Evolutionary conservation across 148 eudicot species (phyloP).

Genomic region (Vaccinium macrocarpon): DNA sequence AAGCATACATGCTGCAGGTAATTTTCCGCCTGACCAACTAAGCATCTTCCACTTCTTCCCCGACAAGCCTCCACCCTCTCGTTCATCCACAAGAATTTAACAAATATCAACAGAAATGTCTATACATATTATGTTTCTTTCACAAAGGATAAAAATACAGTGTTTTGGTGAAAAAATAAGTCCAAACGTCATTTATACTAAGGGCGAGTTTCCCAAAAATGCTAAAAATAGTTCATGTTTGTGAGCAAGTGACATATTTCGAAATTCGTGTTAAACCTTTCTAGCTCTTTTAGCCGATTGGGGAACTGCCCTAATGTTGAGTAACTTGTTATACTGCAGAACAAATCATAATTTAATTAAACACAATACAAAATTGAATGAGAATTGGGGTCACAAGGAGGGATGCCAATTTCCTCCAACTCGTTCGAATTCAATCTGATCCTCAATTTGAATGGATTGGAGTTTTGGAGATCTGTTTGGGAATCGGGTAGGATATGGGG

Average conservation of each 20-base stretch:
- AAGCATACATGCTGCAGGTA: neutral
- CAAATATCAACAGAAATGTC: neutral
- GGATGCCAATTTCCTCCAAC: too few relatives aligned
- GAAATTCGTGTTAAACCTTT: too few relatives aligned
- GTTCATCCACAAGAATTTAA: neutral
- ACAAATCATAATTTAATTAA: neutral
- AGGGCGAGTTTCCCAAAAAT: too few relatives aligned
- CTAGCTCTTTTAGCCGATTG: too few relatives aligned
- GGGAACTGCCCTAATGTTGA: neutral
- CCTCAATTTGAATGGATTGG: too few relatives aligned
- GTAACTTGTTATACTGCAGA: neutral
- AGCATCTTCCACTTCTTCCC: neutral
- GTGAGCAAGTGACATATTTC: too few relatives aligned
- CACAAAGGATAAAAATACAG: neutral
- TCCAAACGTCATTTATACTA: neutral
- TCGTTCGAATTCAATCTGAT: too few relatives aligned
- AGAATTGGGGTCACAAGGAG: neutral
- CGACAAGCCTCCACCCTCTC: conserved; percentile 4
- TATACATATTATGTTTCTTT: neutral
- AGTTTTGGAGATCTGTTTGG: too few relatives aligned
- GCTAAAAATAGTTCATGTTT: too few relatives aligned
- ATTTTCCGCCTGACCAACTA: conserved; percentile 13
- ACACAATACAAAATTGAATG: neutral
- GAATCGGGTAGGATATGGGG: too few relatives aligned
- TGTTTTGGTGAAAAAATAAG: neutral